A percentile compares a stretch with the other conserved stretches of the same genome.
Conservation (phyloP, 352 stramenopile species). For the Elongisporangium anandrum region DNA sequence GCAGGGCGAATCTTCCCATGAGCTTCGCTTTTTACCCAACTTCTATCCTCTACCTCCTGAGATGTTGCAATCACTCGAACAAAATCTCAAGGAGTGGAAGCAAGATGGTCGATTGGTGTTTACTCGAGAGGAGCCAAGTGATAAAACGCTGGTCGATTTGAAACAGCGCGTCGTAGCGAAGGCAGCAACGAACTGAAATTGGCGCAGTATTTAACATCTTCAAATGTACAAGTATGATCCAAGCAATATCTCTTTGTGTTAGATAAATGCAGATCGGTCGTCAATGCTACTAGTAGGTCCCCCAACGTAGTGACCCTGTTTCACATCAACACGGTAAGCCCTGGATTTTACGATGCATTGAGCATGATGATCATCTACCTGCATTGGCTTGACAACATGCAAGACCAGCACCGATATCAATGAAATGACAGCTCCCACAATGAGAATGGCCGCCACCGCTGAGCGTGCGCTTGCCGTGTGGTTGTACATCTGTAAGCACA, state of each 20-base stretch:
- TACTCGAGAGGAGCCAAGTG: conserved; percentile 4
- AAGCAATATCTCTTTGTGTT: not conserved
- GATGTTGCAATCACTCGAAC: conserved; percentile 57
- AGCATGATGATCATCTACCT: not conserved
- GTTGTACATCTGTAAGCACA: not conserved
- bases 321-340: not conserved
- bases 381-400: not conserved
- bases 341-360: not conserved
- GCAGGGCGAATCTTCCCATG: conserved; percentile 16
- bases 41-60: conserved; percentile 50
- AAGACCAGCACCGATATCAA: not conserved
- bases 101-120: conserved; percentile 16
- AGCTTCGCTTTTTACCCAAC: conserved; percentile 55
- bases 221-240: not conserved
- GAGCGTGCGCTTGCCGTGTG: not conserved
- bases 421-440: not conserved
- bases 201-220: not conserved
- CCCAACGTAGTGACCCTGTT: not conserved
- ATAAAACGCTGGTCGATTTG: conserved; percentile 15
- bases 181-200: not conserved
- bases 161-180: conserved; percentile 20
- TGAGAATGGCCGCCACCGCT: not conserved
- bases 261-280: not conserved
- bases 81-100: conserved; percentile 25
- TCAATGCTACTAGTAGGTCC: not conserved